Evolutionary conservation across 352 stramenopile species (phyloP), one percentile per base, ranked within the genome.

Genomic region (Globisporangium cystogenes): DNA sequence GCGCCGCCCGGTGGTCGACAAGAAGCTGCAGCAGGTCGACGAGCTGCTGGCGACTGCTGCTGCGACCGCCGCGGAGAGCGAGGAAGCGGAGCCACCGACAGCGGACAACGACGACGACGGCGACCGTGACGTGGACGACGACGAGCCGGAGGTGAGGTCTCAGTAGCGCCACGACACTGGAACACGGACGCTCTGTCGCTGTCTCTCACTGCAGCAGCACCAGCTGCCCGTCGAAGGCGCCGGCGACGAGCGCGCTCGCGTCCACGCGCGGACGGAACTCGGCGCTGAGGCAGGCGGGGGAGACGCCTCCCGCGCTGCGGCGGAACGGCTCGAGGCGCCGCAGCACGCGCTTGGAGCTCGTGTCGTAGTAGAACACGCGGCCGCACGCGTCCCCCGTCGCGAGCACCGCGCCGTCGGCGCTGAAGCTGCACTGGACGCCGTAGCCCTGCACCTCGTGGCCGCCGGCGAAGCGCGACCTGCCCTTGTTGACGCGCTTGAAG

Each of bases 21-120:
- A 72, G 33, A 93, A 93, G 70, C 67, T 90, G 45, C 53, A 65
- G 39, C 46, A 57, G 20, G 72, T 82, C 15, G 69, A 87, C 39
- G 42, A 71, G 15, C 55, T 59, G 15, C 29, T 66, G 21, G 41
- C 53, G 12, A 37, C 15, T 16, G 26, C 18, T 15, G 36, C 2
- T 20, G 14, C 33, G 33, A 39, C 12, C 10, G 47, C 16, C 11
- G 37, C 24, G 7, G 57, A 61, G 10, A 18, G 40, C 1, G 48
- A 29, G 4, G 27, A 29, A 36, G 41, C 40, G 3, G 55, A 66
- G 10, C n/a, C n/a, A n/a, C n/a, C n/a, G n/a, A n/a, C n/a, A n/a
- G n/a, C n/a, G n/a, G n/a, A n/a, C n/a, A n/a, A n/a, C n/a, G n/a
- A n/a, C n/a, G 37, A 55, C 14, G 48, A 60, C 1, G 56, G 59